Conservation (phyloP, 2,329 filamentous ascomycete genomes). For the Aspergillus hiratsukae region DNA sequence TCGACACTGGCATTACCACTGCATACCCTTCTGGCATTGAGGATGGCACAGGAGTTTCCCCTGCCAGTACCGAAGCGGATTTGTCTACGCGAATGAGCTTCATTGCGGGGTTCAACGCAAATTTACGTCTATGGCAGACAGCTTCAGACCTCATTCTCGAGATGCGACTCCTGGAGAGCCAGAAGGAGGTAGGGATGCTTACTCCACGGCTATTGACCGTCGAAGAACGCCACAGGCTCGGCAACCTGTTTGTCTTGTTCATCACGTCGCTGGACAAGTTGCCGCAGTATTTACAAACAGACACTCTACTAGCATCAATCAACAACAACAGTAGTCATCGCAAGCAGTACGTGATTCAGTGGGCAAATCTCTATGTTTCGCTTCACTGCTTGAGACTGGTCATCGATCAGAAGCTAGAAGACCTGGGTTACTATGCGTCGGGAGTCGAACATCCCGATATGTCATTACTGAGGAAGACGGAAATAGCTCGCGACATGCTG, state of each 20-base stretch:
- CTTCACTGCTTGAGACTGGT: slow-evolving; percentile 41
- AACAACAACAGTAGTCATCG: slow-evolving; percentile 4
- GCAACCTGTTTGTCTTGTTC: slow-evolving; percentile 37
- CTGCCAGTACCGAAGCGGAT: slow-evolving; percentile 5
- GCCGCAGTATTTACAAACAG: slow-evolving; percentile 32
- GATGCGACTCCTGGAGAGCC: slow-evolving; percentile 18
- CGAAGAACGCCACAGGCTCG: slow-evolving; percentile 30
- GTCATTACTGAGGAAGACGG: slow-evolving; percentile 31
- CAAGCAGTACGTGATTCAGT: slow-evolving; percentile 33
- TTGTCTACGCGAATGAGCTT: slow-evolving; percentile 21
- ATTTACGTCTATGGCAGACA: slow-evolving; percentile 39
- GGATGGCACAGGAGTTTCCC: slow-evolving; percentile 19
- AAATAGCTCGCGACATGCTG: slow-evolving; percentile 44
- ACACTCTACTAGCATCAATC: slow-evolving; percentile 7
- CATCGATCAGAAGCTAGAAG: slow-evolving; percentile 27
- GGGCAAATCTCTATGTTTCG: slow-evolving; percentile 36
- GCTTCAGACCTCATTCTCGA: slow-evolving; percentile 40
- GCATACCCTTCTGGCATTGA: slow-evolving; percentile 17
- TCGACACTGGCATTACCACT: slow-evolving; percentile 39
- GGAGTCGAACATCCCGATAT: slow-evolving; percentile 10
- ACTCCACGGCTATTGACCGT: slow-evolving; percentile 5
- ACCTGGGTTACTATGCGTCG: slow-evolving; percentile 9
- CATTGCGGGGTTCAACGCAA: slow-evolving; percentile 42
- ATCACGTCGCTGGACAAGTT: slow-evolving; percentile 41
- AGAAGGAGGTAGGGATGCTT: slow-evolving; percentile 1